Percentiles rank a stretch among this genome's conserved stretches.
These are phyloP conservation scores for Xylariaceae sp. DNA, from an alignment of 2,329 filamentous ascomycete genomes.

Conservation along the genomic window DNA sequence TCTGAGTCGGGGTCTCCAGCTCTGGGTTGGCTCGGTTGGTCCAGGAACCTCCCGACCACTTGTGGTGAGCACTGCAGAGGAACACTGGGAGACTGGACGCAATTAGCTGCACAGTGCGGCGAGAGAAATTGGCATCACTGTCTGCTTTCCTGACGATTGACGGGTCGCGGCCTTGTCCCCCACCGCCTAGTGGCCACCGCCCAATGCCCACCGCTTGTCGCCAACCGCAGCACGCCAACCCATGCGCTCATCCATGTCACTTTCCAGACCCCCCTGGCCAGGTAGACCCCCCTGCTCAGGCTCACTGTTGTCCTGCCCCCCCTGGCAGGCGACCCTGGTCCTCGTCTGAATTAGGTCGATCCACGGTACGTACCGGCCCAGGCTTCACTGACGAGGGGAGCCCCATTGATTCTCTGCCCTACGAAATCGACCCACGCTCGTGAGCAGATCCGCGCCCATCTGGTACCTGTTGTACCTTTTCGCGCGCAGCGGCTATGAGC, in stretches of 20 bases:
- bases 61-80: too few relatives aligned
- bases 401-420: constrained; percentile 5
- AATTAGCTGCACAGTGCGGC: neutral
- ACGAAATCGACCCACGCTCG: constrained; percentile 1
- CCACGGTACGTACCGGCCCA: constrained; percentile 2
- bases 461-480: too few relatives aligned
- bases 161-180: neutral
- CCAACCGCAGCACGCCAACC: neutral
- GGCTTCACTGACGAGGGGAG: neutral
- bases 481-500: constrained; percentile 2
- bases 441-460: constrained; percentile 1
- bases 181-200: neutral
- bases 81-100: neutral
- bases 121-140: too few relatives aligned
- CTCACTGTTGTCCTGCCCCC: neutral
- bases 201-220: neutral
- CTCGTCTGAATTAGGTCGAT: too few relatives aligned
- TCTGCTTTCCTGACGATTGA: neutral
- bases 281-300: neutral
- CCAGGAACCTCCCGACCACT: too few relatives aligned
- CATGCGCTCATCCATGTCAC: neutral
- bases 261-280: neutral
- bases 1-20: too few relatives aligned
- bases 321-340: neutral
- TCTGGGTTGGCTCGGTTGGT: too few relatives aligned